These are phyloP conservation scores for Coniferiporia sulphurascens DNA, from an alignment of 1,284 basidiomycete species.

Conservation along the genomic window DNA sequence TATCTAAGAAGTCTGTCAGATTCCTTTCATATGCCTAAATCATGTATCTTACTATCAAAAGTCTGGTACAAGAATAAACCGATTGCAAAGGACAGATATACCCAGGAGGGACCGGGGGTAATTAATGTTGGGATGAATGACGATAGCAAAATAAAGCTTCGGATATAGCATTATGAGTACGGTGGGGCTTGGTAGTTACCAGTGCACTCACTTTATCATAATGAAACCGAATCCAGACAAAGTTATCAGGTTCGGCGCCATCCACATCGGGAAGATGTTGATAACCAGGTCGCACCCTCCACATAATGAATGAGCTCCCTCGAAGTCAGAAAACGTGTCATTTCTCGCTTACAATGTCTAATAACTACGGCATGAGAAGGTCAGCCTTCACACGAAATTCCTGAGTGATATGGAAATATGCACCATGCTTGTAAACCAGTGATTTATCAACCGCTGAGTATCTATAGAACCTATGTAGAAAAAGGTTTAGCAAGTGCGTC, in stretches of 20 bases:
- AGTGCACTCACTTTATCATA: conserved; percentile 19
- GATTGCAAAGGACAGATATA: conserved; percentile 22
- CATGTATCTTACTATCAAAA: conserved; percentile 22
- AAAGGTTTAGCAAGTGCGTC: not conserved
- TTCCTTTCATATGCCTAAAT: not conserved
- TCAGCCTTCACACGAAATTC: too few relatives aligned
- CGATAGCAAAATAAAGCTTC: conserved; percentile 18
- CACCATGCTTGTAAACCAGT: conserved; percentile 23
- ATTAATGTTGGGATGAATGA: conserved; percentile 19
- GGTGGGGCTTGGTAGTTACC: not conserved
- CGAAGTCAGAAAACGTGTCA: not conserved
- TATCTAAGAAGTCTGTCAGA: conserved; percentile 16
- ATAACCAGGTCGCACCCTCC: conserved; percentile 23
- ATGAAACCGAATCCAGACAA: conserved; percentile 22
- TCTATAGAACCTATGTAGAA: conserved; percentile 14
- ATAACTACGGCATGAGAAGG: conserved; percentile 14
- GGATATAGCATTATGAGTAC: not conserved
- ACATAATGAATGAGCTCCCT: not conserved
- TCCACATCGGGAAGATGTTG: conserved; percentile 22
- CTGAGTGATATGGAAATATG: not conserved
- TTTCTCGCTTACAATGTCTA: conserved; percentile 19
- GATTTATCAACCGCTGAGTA: conserved; percentile 24
- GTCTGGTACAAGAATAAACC: conserved; percentile 25
- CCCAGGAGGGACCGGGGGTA: conserved; percentile 21
- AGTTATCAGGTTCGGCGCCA: conserved; percentile 25